Evolutionary conservation across 345 rosid genomes (phyloP).

Genomic region (Anacardium occidentale): DNA sequence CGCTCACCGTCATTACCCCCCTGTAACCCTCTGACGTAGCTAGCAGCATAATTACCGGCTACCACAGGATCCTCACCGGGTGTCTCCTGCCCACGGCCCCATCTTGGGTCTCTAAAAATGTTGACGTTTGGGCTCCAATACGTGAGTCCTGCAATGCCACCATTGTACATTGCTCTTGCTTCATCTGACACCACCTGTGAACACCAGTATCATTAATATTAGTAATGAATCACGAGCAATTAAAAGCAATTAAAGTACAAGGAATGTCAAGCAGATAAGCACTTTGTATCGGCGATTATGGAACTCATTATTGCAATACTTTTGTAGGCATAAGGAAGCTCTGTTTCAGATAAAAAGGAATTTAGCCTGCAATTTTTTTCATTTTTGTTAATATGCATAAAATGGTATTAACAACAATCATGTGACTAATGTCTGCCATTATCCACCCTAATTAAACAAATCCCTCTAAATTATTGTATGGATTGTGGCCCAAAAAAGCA

Average conservation of each 20-base stretch:
- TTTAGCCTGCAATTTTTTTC: background rate
- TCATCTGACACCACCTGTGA: slow-evolving; percentile 75
- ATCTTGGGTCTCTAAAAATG: slow-evolving; percentile 81
- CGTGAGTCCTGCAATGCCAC: slow-evolving; percentile 68
- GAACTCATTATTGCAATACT: background rate
- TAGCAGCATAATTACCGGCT: slow-evolving; percentile 69
- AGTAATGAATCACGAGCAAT: background rate
- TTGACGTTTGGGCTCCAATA: slow-evolving; percentile 85
- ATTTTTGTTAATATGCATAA: background rate
- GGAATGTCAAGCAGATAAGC: too few relatives aligned
- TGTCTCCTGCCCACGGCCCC: slow-evolving; percentile 95
- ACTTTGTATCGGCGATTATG: too few relatives aligned
- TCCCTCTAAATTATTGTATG: too few relatives aligned
- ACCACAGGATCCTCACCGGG: slow-evolving; percentile 88
- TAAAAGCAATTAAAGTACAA: too few relatives aligned
- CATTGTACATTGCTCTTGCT: slow-evolving; percentile 71
- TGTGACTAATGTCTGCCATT: background rate
- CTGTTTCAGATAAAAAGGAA: background rate
- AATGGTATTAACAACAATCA: background rate
- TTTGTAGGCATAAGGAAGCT: background rate
- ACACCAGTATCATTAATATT: background rate
- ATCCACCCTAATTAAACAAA: background rate
- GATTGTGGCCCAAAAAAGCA: slow-evolving; percentile 7
- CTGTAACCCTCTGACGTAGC: slow-evolving; percentile 76
- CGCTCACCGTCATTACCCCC: slow-evolving; percentile 58